Conservation (phyloP, 2,329 filamentous ascomycete genomes). For the Ciborinia camelliae region DNA sequence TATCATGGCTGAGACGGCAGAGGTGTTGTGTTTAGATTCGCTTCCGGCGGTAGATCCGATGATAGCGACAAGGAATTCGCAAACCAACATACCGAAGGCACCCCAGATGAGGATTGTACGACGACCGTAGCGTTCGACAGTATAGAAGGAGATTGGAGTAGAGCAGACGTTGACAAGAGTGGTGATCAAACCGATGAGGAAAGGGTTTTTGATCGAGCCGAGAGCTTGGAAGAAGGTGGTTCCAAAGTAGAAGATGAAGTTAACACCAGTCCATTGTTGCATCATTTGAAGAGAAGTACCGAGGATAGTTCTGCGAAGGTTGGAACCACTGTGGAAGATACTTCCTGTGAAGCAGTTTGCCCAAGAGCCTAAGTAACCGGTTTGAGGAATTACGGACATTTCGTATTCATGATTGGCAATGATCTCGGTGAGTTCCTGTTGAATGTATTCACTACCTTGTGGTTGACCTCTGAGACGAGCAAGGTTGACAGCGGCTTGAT, state of each 20-base stretch:
- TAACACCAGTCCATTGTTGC: constrained; percentile 75
- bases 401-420: constrained; percentile 89
- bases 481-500: constrained; percentile 60
- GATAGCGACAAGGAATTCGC: constrained; percentile 83
- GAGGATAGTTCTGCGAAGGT: constrained; percentile 66
- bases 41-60: constrained; percentile 61
- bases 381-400: constrained; percentile 61
- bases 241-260: constrained; percentile 89
- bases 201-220: constrained; percentile 71
- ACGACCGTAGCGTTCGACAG: constrained; percentile 77
- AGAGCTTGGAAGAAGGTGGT: constrained; percentile 80
- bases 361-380: constrained; percentile 67
- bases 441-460: constrained; percentile 68
- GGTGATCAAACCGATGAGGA: constrained; percentile 81
- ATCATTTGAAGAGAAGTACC: constrained; percentile 76
- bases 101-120: constrained; percentile 76
- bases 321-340: constrained; percentile 60
- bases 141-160: constrained; percentile 84
- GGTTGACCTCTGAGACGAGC: constrained; percentile 71
- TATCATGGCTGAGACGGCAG: constrained; percentile 65
- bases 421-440: constrained; percentile 77
- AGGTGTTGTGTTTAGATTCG: constrained; percentile 51
- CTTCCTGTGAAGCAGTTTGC: constrained; percentile 63
- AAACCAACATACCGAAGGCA: constrained; percentile 77
- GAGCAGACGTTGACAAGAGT: constrained; percentile 84